Evolutionary conservation across 352 stramenopile species (phyloP), one percentile per base, ranked within the genome.

Genomic region (Globisporangium canariense): DNA sequence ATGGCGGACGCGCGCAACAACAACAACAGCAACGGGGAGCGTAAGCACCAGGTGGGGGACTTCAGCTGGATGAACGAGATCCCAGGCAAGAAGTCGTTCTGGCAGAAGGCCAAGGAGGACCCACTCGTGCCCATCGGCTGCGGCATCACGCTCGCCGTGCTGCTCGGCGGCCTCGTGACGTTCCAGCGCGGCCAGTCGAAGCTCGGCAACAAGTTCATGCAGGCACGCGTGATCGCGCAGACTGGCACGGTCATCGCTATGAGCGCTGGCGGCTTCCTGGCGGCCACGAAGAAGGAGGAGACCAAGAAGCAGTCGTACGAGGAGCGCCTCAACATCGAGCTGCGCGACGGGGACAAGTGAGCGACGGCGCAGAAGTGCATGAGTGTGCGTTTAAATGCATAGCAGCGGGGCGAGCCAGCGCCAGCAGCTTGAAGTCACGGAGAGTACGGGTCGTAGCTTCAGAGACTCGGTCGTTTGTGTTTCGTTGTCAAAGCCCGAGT

Each of bases 171-270:
- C 1, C 74, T 93, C 49, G 60, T 74, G 40, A 90, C 86, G 25
- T 95, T 95, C 55, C 73, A 89, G 52, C 74, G 62, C 32, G 84
- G 83, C 40, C 77, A 90, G 45, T 90, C 84, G 50, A 88, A 89
- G 68, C 76, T 91, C 43, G 76, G 81, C 60, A 91, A 93, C 67
- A 76, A 77, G 50, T 95, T 93, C 67, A 95, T 95, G 86, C 83
- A 91, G 62, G 84, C 83, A 49, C 83, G 86, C 20, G 81, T 95
- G 38, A 64, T 92, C 41, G 70, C 73, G 54, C 86, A 95, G 66
- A 83, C 76, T 3, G 76, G 70, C 18, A 95, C 86, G 2, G 75
- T 95, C 4, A n/a, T 91, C 4, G 84, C 84, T 8, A 66, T 95
- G 49, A 78, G 73, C 5, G 71, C 66, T 7, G 81, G 84, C n/a